Conservation (phyloP, 345 rosid species). For the Populus davidiana region DNA sequence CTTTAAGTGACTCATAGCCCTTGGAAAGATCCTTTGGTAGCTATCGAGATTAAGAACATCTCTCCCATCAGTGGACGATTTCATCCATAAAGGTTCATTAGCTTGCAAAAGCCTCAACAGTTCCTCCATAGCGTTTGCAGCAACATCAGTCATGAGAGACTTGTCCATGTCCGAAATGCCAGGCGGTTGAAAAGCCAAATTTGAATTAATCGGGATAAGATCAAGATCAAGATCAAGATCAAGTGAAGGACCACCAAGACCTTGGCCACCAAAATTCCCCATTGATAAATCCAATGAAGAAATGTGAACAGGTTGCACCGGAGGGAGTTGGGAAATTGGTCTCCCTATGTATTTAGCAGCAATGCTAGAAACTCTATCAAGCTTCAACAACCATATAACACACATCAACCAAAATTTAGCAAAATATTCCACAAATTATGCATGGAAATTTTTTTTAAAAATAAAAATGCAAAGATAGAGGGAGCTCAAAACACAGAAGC, state of each 20-base stretch:
- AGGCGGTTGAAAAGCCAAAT: conserved; percentile 52
- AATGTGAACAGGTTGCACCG: conserved; percentile 67
- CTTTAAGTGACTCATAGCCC: conserved; percentile 55
- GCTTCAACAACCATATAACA: conserved; percentile 40
- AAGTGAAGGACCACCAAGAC: conserved; percentile 59
- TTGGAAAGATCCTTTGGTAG: conserved; percentile 67
- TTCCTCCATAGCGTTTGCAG: conserved; percentile 73
- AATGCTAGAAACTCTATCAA: conserved; percentile 89
- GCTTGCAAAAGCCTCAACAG: conserved; percentile 75
- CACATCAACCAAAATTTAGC: neutral
- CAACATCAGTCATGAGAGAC: conserved; percentile 75
- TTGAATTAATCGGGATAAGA: conserved; percentile 53
- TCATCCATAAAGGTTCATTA: conserved; percentile 79
- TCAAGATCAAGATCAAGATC: conserved; percentile 95
- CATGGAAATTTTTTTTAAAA: too few species aligned
- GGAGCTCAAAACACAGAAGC: neutral
- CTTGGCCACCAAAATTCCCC: conserved; percentile 59
- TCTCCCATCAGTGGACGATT: conserved; percentile 46
- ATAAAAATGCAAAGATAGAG: neutral
- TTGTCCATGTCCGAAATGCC: conserved; percentile 77
- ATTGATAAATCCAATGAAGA: conserved; percentile 82
- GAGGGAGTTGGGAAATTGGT: conserved; percentile 85
- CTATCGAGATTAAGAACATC: conserved; percentile 68
- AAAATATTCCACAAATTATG: neutral
- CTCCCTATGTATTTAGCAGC: conserved; percentile 97